Base-by-base conservation (phyloP, 169 alveolate genomes). In the Cryptosporidium sp. region DNA sequence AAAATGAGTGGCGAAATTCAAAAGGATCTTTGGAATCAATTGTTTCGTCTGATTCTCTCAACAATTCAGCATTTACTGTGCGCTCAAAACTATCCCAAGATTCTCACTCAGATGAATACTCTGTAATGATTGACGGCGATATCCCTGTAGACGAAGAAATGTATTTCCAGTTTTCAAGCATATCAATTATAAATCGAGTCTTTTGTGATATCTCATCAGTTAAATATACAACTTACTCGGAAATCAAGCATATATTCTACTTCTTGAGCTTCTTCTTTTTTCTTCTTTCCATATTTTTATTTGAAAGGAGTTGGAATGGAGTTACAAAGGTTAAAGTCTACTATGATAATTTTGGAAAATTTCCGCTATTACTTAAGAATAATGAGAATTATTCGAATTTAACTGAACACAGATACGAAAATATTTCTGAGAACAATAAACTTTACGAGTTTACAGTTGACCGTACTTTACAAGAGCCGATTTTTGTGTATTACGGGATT, bases 181-280 rank as follows among this genome's bases (percentile, higher is more conserved):
- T 80, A 26, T 67, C 89, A 23, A 37, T 41, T 12, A 62, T 80
- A 6, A 65, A 80, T 48, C 29, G 80, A 59, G 80, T 48, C 6
- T 80, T 80, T 41, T 80, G 89, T 31, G 89, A 80, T 65, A 41
- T 80, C 23, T 80, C 89, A 21, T 80, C 89, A 5, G 89, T 80
- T 12, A 65, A 65, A 45, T 80, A 62, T 65, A 80, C 89, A 29
- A 80, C 68, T 62, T 80, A 62, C 31, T 35, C 89, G 0, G 73
- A 59, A 80, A n/a, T 37, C 0, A 61, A 21, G 29, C 59, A 45
- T 8, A 26, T 62, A 5, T 80, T 80, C 29, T 62, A 62, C 21
- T 37, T 80, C 23, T 65, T 80, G 39, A 61, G 80, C 14, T 26
- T n/a, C 1, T 80, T 80, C 52, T 80, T 80, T 48, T 80, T 80